Percentiles rank a stretch among this genome's conserved stretches.
phyloP scores from a whole-genome alignment of 352 stramenopile genomes.

The Phytophthora sansomeana region DNA sequence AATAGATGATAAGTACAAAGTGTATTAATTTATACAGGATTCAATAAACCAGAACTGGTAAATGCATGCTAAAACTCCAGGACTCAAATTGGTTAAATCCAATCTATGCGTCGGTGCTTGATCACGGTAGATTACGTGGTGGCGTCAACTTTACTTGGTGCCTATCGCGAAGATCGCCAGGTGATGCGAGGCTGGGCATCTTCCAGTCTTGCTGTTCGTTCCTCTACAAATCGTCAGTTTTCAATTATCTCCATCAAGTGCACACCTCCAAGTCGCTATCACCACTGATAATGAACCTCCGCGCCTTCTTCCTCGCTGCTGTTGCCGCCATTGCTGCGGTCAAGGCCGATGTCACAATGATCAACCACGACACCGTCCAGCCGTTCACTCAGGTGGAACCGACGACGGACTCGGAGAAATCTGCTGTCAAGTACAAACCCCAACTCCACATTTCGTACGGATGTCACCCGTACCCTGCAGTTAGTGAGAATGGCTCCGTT shows the following conservation, averaged over 20 bases:
- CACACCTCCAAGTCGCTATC: background rate
- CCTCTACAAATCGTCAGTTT: too few relatives aligned
- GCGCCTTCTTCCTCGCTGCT: constrained; percentile 9
- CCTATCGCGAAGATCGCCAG: too few relatives aligned
- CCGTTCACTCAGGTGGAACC: constrained; percentile 22
- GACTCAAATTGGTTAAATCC: too few relatives aligned
- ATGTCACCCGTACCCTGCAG: constrained; percentile 24
- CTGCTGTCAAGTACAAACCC: constrained; percentile 25
- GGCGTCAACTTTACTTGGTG: too few relatives aligned
- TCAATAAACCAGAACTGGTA: too few relatives aligned
- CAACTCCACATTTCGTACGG: constrained; percentile 17
- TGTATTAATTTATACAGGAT: too few relatives aligned
- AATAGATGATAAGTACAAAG: too few relatives aligned
- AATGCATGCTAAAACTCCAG: too few relatives aligned
- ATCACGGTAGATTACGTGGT: too few relatives aligned
- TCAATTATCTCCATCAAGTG: background rate
- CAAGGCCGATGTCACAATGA: constrained; percentile 22
- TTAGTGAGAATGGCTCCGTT: constrained; percentile 2
- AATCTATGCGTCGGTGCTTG: too few relatives aligned
- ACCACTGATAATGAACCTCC: constrained; percentile 17
- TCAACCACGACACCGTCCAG: constrained; percentile 27
- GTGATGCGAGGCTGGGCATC: too few relatives aligned
- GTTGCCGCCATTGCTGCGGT: constrained; percentile 6
- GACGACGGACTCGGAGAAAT: constrained; percentile 12
- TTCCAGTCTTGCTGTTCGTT: too few relatives aligned